phyloP scores from a whole-genome alignment of 1,284 basidiomycete genomes.

The Pascua guehoae region DNA sequence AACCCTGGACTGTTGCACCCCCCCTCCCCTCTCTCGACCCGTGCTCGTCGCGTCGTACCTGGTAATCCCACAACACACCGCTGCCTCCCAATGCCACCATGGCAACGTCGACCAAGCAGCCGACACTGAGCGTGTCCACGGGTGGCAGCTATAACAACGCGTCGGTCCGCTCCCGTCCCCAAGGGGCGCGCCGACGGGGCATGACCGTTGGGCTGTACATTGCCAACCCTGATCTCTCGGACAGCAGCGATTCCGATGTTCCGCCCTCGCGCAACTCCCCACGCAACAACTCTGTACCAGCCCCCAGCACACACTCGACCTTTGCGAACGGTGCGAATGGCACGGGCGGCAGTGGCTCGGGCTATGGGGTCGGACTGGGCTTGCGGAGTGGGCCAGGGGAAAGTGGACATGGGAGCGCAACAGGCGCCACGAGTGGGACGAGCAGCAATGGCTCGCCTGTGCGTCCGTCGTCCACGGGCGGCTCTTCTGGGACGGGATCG shows the following conservation, averaged over 20 bases:
- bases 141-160: not conserved
- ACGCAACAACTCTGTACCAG: no score
- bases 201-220: slow-evolving; percentile 29
- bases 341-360: no score
- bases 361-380: no score
- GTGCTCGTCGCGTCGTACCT: no score
- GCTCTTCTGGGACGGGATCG: not conserved
- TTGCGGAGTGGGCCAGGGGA: no score
- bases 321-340: no score
- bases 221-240: slow-evolving; percentile 46
- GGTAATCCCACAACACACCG: no score
- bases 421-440: no score
- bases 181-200: slow-evolving; percentile 32
- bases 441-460: not conserved
- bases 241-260: slow-evolving; percentile 24
- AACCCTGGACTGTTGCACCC: no score
- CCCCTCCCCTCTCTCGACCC: no score
- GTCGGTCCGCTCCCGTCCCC: slow-evolving; percentile 20
- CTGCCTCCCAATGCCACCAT: not conserved
- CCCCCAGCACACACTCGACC: no score
- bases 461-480: not conserved
- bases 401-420: no score
- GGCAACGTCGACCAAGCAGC: slow-evolving; percentile 1
- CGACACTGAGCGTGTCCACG: slow-evolving; percentile 7
- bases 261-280: slow-evolving; percentile 1